Conservation (phyloP, 1,284 basidiomycete genomes). For the Clitocybe nebularis region DNA sequence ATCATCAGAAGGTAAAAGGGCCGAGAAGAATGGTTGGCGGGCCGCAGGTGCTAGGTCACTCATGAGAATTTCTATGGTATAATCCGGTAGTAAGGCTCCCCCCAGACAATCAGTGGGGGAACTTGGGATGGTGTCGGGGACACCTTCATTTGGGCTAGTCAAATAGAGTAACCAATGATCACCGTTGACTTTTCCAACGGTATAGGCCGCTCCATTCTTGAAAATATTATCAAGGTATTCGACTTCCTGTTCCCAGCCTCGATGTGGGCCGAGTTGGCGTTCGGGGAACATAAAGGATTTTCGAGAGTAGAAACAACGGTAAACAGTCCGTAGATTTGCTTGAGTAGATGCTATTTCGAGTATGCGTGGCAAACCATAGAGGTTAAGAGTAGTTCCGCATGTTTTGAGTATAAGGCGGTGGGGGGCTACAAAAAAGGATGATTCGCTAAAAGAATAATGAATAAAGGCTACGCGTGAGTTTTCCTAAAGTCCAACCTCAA, state of each 20-base stretch:
- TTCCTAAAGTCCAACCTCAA: conserved; percentile 66
- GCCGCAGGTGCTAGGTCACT: conserved; percentile 81
- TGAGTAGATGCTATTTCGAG: conserved; percentile 84
- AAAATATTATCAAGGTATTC: conserved; percentile 90
- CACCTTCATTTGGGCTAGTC: conserved; percentile 55
- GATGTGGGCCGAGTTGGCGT: conserved; percentile 89
- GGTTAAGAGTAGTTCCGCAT: conserved; percentile 97
- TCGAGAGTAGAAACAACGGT: conserved; percentile 95
- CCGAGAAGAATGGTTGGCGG: conserved; percentile 78
- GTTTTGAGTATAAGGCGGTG: conserved; percentile 98
- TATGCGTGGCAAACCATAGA: conserved; percentile 90
- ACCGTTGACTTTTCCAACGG: conserved; percentile 96
- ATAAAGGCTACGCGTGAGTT: conserved; percentile 8
- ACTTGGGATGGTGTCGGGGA: conserved; percentile 25
- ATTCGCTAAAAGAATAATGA: conserved; percentile 67
- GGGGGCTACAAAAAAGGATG: conserved; percentile 93
- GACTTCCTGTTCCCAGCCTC: conserved; percentile 94
- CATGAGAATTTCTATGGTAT: conserved; percentile 99
- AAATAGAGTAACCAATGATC: conserved; percentile 99
- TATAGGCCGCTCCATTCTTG: conserved; percentile 87
- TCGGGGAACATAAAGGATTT: conserved; percentile 99
- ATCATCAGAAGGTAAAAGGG: conserved; percentile 31
- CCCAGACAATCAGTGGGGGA: conserved; percentile 24
- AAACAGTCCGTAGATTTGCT: conserved; percentile 72
- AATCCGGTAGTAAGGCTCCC: conserved; percentile 54